Conservation (phyloP, 192 early-diverging fungal species). For the Mycoemilia scoparia region DNA sequence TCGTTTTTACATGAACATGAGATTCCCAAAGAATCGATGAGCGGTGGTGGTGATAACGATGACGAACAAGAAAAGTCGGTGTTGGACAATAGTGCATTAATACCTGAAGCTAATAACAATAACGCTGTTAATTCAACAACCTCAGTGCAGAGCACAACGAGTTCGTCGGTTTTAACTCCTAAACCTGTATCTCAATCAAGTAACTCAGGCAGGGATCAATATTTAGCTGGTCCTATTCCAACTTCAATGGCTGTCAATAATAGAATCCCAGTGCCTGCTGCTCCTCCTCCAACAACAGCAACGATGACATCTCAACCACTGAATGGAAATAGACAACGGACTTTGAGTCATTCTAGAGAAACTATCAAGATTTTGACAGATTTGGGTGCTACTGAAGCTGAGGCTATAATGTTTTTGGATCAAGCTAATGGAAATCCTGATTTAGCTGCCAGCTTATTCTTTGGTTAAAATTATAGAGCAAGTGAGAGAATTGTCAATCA, state of each 20-base stretch:
- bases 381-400: slow-evolving; percentile 57
- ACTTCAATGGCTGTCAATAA: neutral
- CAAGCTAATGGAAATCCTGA: slow-evolving; percentile 70
- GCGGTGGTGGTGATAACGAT: slow-evolving; percentile 20
- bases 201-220: too few relatives aligned
- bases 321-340: slow-evolving; percentile 1
- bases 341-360: slow-evolving; percentile 34
- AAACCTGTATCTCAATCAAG: too few relatives aligned
- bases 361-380: slow-evolving; percentile 52
- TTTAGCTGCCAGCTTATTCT: slow-evolving; percentile 68
- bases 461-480: slow-evolving; percentile 23
- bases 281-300: slow-evolving; percentile 9
- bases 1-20: slow-evolving; percentile 85
- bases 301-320: slow-evolving; percentile 7
- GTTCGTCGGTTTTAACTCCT: too few relatives aligned
- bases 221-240: too few relatives aligned
- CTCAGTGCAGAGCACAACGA: slow-evolving; percentile 2
- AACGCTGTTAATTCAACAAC: slow-evolving; percentile 1
- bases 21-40: slow-evolving; percentile 48
- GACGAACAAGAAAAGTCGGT: slow-evolving; percentile 16
- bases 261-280: neutral
- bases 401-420: slow-evolving; percentile 65
- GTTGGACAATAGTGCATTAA: slow-evolving; percentile 7
- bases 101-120: slow-evolving; percentile 13
- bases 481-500: too few relatives aligned